These are phyloP conservation scores for Nephelium lappaceum DNA, from an alignment of 345 rosid genomes.

Conservation along the genomic window DNA sequence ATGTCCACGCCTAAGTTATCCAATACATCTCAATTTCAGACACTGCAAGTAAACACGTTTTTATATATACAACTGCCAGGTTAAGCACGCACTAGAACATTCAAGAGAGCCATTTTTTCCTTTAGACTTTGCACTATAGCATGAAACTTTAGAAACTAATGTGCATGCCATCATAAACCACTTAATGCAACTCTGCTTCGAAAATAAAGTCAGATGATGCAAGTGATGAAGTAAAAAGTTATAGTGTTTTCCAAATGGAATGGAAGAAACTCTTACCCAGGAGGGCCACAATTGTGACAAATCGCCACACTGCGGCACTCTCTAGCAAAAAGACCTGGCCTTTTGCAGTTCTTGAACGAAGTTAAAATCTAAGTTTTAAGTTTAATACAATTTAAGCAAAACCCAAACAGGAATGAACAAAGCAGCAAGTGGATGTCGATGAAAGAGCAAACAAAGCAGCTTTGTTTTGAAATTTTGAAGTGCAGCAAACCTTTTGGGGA, in stretches of 20 bases:
- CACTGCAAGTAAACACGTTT: not conserved
- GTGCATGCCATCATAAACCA: not conserved
- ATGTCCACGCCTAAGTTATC: not conserved
- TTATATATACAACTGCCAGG: not conserved
- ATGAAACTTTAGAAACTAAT: not conserved
- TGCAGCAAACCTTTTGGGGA: too few species aligned
- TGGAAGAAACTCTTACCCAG: constrained; percentile 60
- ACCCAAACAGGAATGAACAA: too few species aligned
- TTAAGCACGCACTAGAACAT: not conserved
- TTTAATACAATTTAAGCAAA: too few species aligned
- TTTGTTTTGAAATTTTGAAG: too few species aligned
- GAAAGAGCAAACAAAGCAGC: too few species aligned
- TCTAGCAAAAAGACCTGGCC: constrained; percentile 96
- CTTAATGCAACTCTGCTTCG: not conserved
- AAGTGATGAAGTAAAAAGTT: constrained; percentile 2
- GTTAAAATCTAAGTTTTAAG: too few species aligned
- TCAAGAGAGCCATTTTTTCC: not conserved
- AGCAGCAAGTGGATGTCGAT: too few species aligned
- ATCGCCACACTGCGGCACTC: constrained; percentile 96
- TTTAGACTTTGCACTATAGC: not conserved
- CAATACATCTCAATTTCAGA: not conserved
- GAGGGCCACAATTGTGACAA: constrained; percentile 97
- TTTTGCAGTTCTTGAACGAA: constrained; percentile 90
- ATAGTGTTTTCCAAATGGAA: not conserved
- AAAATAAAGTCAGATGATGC: not conserved